Percentiles rank a stretch among this genome's conserved stretches.
Evolutionary conservation across 768 basidiomycete genomes (phyloP).

Genomic region (Psilocybe tampanensis): DNA sequence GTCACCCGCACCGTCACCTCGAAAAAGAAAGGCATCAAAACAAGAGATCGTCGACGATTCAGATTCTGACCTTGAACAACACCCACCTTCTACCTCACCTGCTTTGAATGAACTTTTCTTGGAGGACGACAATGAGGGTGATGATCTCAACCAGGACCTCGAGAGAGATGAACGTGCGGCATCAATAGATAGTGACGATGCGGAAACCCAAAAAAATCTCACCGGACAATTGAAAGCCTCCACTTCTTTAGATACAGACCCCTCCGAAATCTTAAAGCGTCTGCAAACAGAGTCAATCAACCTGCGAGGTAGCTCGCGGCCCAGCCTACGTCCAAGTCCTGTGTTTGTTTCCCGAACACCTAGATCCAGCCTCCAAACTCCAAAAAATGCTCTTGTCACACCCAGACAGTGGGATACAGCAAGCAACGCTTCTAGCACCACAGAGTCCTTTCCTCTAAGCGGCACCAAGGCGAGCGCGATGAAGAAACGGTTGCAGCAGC

Average conservation of each 20-base stretch:
- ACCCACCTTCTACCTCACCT: neutral
- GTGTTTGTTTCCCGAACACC: neutral
- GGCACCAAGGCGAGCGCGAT: slow-evolving; percentile 31
- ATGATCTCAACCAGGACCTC: neutral
- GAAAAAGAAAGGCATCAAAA: slow-evolving; percentile 5
- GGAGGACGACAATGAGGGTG: neutral
- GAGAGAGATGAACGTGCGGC: neutral
- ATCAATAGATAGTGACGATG: slow-evolving; percentile 34
- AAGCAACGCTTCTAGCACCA: neutral
- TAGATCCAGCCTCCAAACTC: neutral
- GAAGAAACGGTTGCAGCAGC: slow-evolving; percentile 31
- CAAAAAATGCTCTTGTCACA: neutral
- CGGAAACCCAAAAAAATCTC: slow-evolving; percentile 18
- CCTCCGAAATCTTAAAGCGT: slow-evolving; percentile 3
- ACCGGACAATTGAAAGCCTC: neutral
- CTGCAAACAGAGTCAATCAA: neutral
- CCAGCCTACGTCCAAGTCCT: neutral
- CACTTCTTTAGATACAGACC: neutral
- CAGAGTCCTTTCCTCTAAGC: slow-evolving; percentile 5
- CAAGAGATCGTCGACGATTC: slow-evolving; percentile 2
- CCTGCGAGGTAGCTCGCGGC: neutral
- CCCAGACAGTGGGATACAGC: neutral
- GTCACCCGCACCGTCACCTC: neutral
- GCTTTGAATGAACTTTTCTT: neutral
- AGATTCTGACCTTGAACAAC: slow-evolving; percentile 13